These are phyloP conservation scores for Platanthera guangdongensis DNA, from an alignment of 106 monocot genomes.

Conservation along the genomic window DNA sequence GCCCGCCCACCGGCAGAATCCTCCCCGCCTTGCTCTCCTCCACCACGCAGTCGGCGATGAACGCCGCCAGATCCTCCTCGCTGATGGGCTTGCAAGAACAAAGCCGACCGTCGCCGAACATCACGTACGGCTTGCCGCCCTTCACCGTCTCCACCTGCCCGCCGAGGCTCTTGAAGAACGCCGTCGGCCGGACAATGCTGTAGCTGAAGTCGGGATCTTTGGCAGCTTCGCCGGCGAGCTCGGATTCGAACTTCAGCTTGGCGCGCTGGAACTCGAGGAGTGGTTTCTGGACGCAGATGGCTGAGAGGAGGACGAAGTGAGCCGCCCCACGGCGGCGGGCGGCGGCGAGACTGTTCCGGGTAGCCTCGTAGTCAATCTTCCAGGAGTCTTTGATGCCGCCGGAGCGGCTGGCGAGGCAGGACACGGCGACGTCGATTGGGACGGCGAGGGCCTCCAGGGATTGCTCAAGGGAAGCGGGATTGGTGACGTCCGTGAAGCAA, in stretches of 20 bases:
- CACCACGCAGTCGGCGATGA: conserved; percentile 73
- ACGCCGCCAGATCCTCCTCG: conserved; percentile 78
- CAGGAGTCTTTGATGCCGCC: conserved; percentile 84
- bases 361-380: conserved; percentile 71
- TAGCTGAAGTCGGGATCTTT: conserved; percentile 48
- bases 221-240: conserved; percentile 31
- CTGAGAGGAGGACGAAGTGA: conserved; percentile 89
- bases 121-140: conserved; percentile 81
- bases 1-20: conserved; percentile 77
- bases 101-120: conserved; percentile 89
- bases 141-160: conserved; percentile 86
- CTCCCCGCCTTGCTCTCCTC: conserved; percentile 56
- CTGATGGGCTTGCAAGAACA: conserved; percentile 97
- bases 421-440: conserved; percentile 64
- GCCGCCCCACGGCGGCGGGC: conserved; percentile 52
- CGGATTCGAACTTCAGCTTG: conserved; percentile 86
- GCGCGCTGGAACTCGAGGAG: conserved; percentile 94
- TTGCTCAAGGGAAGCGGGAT: conserved; percentile 29
- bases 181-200: conserved; percentile 93
- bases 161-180: conserved; percentile 93
- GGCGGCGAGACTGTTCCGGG: conserved; percentile 57
- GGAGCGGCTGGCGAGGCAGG: conserved; percentile 83
- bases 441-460: conserved; percentile 37
- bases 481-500: conserved; percentile 92
- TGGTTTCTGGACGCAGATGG: conserved; percentile 95